Evolutionary conservation across 1,139 yeast species (phyloP).

Genomic region (Lizanozyma gosingica): DNA sequence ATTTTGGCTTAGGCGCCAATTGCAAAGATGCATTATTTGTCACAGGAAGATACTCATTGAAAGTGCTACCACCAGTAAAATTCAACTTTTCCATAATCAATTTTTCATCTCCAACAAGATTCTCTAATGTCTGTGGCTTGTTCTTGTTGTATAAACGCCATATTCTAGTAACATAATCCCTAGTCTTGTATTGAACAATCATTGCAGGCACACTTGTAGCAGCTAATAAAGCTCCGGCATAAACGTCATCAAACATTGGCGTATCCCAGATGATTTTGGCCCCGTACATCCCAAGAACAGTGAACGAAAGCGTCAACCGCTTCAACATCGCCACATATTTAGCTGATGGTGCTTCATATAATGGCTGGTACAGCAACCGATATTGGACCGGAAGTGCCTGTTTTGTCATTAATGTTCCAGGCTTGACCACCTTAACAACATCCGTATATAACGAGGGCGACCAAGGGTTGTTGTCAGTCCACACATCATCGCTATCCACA

Average conservation of each 20-base stretch:
- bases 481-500: constrained; percentile 34
- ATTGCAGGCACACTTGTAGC: constrained; percentile 41
- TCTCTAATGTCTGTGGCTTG: constrained; percentile 59
- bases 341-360: constrained; percentile 50
- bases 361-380: constrained; percentile 37
- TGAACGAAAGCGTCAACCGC: constrained; percentile 45
- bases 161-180: constrained; percentile 63
- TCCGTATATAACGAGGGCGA: constrained; percentile 37
- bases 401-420: constrained; percentile 9
- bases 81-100: constrained; percentile 63
- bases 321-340: constrained; percentile 48
- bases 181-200: constrained; percentile 45
- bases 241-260: constrained; percentile 45
- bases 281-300: constrained; percentile 46
- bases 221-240: constrained; percentile 36
- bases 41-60: constrained; percentile 49
- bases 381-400: not conserved
- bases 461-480: constrained; percentile 40
- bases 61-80: constrained; percentile 57
- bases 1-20: constrained; percentile 21
- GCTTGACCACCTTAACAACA: constrained; percentile 22
- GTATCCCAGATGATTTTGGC: constrained; percentile 48
- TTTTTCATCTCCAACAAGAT: constrained; percentile 50
- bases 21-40: constrained; percentile 33
- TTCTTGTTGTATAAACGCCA: constrained; percentile 58